phyloP scores from a whole-genome alignment of 176 grass and related monocot genomes.

The Phragmites australis region DNA sequence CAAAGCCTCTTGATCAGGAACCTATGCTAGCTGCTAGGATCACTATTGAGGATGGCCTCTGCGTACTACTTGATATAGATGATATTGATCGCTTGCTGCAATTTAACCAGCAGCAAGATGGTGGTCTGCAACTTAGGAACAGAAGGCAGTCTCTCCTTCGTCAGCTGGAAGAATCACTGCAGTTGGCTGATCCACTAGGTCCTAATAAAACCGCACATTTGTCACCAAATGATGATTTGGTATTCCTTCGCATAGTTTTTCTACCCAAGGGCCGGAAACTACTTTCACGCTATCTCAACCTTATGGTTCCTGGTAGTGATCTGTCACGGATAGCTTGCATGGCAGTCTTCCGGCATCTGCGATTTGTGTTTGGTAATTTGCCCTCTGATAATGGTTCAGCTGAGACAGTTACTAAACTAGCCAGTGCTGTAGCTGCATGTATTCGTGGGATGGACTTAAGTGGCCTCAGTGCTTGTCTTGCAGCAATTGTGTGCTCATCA shows the following conservation, averaged over 20 bases:
- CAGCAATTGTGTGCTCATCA: slow-evolving; percentile 71
- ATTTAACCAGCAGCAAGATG: slow-evolving; percentile 68
- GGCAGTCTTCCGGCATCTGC: slow-evolving; percentile 75
- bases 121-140: slow-evolving; percentile 56
- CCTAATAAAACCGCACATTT: slow-evolving; percentile 45
- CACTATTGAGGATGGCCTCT: slow-evolving; percentile 79
- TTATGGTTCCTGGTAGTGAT: slow-evolving; percentile 57
- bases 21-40: slow-evolving; percentile 86
- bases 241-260: slow-evolving; percentile 76
- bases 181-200: slow-evolving; percentile 75
- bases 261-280: slow-evolving; percentile 85
- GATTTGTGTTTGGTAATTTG: slow-evolving; percentile 64
- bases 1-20: slow-evolving; percentile 77
- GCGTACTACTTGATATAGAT: slow-evolving; percentile 78
- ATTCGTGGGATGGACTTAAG: slow-evolving; percentile 64
- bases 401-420: slow-evolving; percentile 55
- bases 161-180: slow-evolving; percentile 70
- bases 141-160: slow-evolving; percentile 67
- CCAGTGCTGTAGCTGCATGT: slow-evolving; percentile 48
- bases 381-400: slow-evolving; percentile 48
- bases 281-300: slow-evolving; percentile 59
- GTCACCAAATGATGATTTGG: slow-evolving; percentile 55
- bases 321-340: slow-evolving; percentile 65
- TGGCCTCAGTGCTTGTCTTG: slow-evolving; percentile 78
- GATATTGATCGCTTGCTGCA: slow-evolving; percentile 77